Conservation (phyloP, 2,329 filamentous ascomycete genomes). For the Fusarium continuum region DNA sequence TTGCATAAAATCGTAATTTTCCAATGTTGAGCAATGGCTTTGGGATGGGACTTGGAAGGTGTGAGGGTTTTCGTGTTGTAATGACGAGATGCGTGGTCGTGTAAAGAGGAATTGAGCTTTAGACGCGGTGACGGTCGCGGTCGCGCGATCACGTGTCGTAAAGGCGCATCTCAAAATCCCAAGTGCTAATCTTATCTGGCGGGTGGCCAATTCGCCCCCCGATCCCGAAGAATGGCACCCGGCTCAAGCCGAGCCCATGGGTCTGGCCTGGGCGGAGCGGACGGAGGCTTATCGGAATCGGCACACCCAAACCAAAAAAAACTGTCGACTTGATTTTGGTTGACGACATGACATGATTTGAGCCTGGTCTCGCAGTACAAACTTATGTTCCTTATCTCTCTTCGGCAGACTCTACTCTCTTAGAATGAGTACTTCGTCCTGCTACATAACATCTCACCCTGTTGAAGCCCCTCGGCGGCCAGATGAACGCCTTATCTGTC, state of each 20-base stretch:
- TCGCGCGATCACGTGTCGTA: constrained; percentile 48
- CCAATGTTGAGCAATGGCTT: not conserved
- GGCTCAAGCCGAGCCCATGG: constrained; percentile 40
- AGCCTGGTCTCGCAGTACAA: constrained; percentile 4
- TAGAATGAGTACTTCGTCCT: constrained; percentile 39
- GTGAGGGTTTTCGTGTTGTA: constrained; percentile 2
- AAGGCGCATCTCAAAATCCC: not conserved
- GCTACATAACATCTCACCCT: constrained; percentile 3
- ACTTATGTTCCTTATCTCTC: constrained; percentile 5
- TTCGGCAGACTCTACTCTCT: not conserved
- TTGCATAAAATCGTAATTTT: constrained; percentile 43
- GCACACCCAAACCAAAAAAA: constrained; percentile 42
- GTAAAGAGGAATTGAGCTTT: constrained; percentile 26
- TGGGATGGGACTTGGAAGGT: not conserved
- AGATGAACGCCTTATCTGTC: constrained; percentile 56
- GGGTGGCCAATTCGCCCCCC: constrained; percentile 19
- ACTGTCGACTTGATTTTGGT: constrained; percentile 33
- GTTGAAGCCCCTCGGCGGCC: constrained; percentile 32
- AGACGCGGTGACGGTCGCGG: constrained; percentile 40
- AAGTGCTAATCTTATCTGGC: constrained; percentile 3
- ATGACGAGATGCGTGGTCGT: constrained; percentile 21
- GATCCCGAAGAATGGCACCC: constrained; percentile 35
- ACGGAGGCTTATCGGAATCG: constrained; percentile 43
- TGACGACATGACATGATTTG: constrained; percentile 40
- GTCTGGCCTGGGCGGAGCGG: constrained; percentile 33